Conservation (phyloP, 441 rosid genomes). For the Metrosideros polymorpha region DNA sequence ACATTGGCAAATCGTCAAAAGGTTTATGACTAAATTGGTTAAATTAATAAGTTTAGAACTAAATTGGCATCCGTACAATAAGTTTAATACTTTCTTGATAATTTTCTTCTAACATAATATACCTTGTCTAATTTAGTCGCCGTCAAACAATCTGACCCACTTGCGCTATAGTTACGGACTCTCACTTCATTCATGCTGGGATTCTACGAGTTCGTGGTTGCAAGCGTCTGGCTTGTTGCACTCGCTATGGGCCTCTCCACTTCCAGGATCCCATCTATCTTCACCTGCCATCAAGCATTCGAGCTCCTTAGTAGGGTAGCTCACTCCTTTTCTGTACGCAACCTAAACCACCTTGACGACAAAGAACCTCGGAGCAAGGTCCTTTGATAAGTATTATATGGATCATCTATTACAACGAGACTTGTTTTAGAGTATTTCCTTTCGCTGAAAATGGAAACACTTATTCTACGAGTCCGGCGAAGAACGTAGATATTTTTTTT, state of each 20-base stretch:
- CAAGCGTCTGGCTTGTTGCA: background rate
- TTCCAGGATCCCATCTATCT: background rate
- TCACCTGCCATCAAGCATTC: background rate
- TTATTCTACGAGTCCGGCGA: background rate
- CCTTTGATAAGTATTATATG: background rate
- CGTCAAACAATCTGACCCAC: background rate
- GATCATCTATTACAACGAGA: no score
- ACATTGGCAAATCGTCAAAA: no score
- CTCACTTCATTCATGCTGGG: background rate
- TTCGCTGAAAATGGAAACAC: no score
- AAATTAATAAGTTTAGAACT: no score
- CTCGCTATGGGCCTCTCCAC: background rate
- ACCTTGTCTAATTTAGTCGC: background rate
- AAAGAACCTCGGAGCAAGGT: background rate
- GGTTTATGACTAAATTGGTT: no score
- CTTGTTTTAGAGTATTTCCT: no score
- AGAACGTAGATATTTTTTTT: no score
- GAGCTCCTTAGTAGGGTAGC: background rate
- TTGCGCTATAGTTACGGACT: background rate
- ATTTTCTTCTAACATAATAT: no score
- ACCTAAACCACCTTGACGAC: background rate
- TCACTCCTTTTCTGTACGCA: background rate
- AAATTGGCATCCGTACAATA: background rate
- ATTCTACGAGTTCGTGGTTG: no score
- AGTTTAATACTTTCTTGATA: no score